Evolutionary conservation across 768 basidiomycete species (phyloP), one percentile per base, ranked within the genome.

Genomic region (Lactarius hengduanensis): DNA sequence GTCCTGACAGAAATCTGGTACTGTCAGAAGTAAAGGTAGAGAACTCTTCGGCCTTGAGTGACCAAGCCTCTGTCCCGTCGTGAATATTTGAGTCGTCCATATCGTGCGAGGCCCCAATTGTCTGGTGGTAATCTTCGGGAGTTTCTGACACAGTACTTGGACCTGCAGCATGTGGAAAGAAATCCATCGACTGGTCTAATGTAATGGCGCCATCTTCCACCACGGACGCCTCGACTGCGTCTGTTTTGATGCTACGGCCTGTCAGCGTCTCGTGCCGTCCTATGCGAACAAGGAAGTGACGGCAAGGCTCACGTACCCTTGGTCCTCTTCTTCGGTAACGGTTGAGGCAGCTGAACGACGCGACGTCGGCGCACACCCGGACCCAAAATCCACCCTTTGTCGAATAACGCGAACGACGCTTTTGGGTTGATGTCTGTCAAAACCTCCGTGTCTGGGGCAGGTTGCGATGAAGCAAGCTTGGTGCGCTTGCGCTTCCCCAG

Each of bases 361-460:
- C 79, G 73, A 36, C 86, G 83, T 38, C 94, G 82, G 69, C 85
- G 83, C 60, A 86, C 83, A 40, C 89, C 91, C 2, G 86, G 80
- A 28, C 92, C 91, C 16, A 96, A 77, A 9, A 96, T 92, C 94
- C 93, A 96, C 0, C 94, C 94, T 28, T 81, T 80, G 65, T 97
- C 89, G 77, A 96, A 96, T 77, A 88, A 76, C 73, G 80, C 84
- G 80, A 96, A 97, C 22, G 88, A 88, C 53, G 83, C 83, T 62
- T 84, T 83, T 53, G 83, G 82, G 73, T 89, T 90, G 38, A 96
- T 85, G 50, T 86, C 80, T n/a, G 86, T 82, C 3, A 92, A 87
- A 62, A 90, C 77, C 30, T 83, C 81, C 4, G 88, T 83, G 2
- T 80, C 73, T 2, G 80, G 79, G 16, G 79, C 69, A 57, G 76